Percentiles rank a stretch among this genome's conserved stretches.
Evolutionary conservation across 1,284 basidiomycete species (phyloP).

Genomic region (Ustilago curta): DNA sequence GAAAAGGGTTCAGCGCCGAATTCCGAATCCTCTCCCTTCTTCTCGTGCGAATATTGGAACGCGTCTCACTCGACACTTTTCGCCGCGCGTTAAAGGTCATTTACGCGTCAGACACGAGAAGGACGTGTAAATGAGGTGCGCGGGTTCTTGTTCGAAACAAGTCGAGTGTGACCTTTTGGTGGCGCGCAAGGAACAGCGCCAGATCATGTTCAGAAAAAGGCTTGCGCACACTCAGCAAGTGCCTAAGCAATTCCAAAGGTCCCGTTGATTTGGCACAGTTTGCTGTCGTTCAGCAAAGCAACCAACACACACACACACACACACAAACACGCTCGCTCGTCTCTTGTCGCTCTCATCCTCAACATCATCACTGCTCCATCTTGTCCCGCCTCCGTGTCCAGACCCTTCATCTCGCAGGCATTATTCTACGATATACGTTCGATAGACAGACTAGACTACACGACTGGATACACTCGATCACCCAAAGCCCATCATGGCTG

Average conservation of each 20-base stretch:
- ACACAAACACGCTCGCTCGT: too few species aligned
- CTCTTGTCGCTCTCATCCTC: too few species aligned
- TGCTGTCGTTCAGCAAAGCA: too few species aligned
- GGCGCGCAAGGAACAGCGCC: constrained; percentile 2
- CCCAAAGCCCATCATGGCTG: constrained; percentile 24
- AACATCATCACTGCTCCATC: too few species aligned
- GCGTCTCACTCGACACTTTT: constrained; percentile 9
- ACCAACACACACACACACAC: too few species aligned
- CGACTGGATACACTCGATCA: not conserved
- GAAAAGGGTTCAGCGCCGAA: constrained; percentile 16
- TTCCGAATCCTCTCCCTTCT: constrained; percentile 6
- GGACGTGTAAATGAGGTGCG: constrained; percentile 49
- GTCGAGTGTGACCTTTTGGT: not conserved
- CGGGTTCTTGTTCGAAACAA: constrained; percentile 8
- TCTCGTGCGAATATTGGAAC: constrained; percentile 9
- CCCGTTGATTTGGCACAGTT: too few species aligned
- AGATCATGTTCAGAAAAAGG: not conserved
- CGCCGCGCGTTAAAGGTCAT: constrained; percentile 5
- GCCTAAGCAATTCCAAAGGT: too few species aligned
- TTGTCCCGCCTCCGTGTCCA: not conserved
- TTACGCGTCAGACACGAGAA: constrained; percentile 32
- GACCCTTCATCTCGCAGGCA: not conserved
- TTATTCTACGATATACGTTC: not conserved
- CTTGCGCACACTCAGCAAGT: not conserved
- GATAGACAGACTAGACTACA: constrained; percentile 2